Percentiles rank a stretch among this genome's conserved stretches.
Conservation (phyloP, 805 yeast species). For the Candida maesae region DNA sequence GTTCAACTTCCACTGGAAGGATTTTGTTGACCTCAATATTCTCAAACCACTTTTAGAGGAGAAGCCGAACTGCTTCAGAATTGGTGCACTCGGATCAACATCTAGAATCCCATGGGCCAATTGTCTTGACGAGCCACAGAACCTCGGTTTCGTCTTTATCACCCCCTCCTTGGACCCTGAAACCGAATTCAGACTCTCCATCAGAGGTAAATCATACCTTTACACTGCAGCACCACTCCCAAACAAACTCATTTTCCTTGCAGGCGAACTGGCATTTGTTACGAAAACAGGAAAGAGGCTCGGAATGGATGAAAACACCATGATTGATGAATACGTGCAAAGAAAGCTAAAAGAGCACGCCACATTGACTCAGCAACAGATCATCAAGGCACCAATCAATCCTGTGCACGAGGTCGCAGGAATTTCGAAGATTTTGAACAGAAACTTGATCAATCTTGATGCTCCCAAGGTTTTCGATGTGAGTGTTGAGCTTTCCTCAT, state of each 20-base stretch:
- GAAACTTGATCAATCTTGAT: conserved; percentile 29
- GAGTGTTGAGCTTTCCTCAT: conserved; percentile 22
- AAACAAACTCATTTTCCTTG: conserved; percentile 36
- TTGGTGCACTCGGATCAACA: conserved; percentile 41
- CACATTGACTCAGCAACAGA: conserved; percentile 26
- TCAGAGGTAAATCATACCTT: conserved; percentile 40
- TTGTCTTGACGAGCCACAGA: conserved; percentile 34
- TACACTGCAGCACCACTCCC: conserved; percentile 45
- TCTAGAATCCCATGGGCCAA: conserved; percentile 40
- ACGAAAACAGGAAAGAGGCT: conserved; percentile 32
- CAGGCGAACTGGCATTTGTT: conserved; percentile 39
- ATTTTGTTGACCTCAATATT: conserved; percentile 47
- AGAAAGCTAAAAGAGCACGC: conserved; percentile 23
- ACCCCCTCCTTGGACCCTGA: conserved; percentile 31
- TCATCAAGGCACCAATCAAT: conserved; percentile 31
- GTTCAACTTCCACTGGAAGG: conserved; percentile 50
- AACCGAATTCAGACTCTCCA: conserved; percentile 33
- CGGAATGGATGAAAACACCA: conserved; percentile 30
- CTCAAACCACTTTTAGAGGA: conserved; percentile 36
- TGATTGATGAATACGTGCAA: conserved; percentile 34
- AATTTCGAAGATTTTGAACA: conserved; percentile 27
- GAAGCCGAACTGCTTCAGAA: conserved; percentile 40
- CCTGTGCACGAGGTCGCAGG: conserved; percentile 25
- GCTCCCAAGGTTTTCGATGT: conserved; percentile 18
- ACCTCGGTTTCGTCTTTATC: conserved; percentile 27